Base-by-base conservation (phyloP, 2,329 filamentous ascomycete genomes). In the Stachybotrys chlorohalonatus region DNA sequence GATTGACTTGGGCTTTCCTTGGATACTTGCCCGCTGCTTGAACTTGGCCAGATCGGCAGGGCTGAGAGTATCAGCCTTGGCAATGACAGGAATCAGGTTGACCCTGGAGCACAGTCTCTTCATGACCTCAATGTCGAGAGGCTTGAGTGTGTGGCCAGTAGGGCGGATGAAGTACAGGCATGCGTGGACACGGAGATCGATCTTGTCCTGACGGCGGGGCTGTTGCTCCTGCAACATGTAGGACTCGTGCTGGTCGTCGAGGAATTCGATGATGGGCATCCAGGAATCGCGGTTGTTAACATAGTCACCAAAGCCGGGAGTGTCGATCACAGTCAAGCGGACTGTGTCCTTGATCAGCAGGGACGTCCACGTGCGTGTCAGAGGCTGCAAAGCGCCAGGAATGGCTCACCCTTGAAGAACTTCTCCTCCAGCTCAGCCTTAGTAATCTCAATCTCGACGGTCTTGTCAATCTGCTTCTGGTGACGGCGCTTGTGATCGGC, bases 151-250 rank as follows among this genome's bases (percentile, higher is more conserved):
- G 82, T 99, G 94, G 70, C 94, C 95, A 54, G 94, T 99, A 56
- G 94, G 94, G 70, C 95, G 87, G 74, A 99, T 97, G 78, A 99
- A 99, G 85, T 99, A 99, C 71, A 99, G 76, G 76, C 94, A 99
- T 63, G 93, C 89, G 73, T 99, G 94, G 63, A 99, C 95, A 78
- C 94, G 92, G 68, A 99, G 89, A 72, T 99, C 94, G 68, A 99
- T 99, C 84, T 97, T 99, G 81, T 99, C 94, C 68, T 88, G 86
- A 69, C 94, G 91, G 75, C 90, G 90, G 65, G 95, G 94, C 78
- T 99, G 94, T 77, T 99, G 94, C 84, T 99, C 94, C 81, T 99
- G 94, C 71, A 99, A 83, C 94, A 99, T 99, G 78, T 99, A 99
- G 45, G 94, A 99, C 82, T 99, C 94, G 75, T 99, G 95, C 83